Conservation (phyloP, 2,329 filamentous ascomycete species). For the Hortaea sp. region DNA sequence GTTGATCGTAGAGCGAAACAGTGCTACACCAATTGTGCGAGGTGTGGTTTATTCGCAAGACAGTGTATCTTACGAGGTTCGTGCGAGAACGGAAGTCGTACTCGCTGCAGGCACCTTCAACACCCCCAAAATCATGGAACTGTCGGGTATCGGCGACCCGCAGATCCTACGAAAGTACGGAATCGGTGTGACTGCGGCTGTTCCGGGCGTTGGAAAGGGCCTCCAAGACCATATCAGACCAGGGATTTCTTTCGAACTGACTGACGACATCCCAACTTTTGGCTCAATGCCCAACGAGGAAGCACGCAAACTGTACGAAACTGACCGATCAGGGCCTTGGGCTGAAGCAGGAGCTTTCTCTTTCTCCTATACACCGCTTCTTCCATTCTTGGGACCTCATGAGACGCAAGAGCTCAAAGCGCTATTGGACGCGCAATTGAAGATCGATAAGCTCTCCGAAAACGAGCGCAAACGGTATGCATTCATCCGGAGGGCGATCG, state of each 20-base stretch:
- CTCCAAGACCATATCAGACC: conserved; percentile 20
- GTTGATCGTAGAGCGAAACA: conserved; percentile 3
- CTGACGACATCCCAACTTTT: conserved; percentile 7
- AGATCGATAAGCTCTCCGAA: background rate
- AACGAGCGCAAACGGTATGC: conserved; percentile 6
- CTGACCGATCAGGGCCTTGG: conserved; percentile 10
- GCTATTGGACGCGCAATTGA: background rate
- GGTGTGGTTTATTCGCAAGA: conserved; percentile 4
- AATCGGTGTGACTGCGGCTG: conserved; percentile 13
- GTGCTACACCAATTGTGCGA: background rate
- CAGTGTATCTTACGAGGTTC: conserved; percentile 10
- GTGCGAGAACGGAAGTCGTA: conserved; percentile 40
- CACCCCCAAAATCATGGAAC: conserved; percentile 49
- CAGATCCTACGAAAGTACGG: conserved; percentile 20
- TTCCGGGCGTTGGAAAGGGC: conserved; percentile 18
- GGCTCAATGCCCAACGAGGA: conserved; percentile 1
- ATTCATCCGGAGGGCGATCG: conserved; percentile 8
- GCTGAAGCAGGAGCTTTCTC: conserved; percentile 6
- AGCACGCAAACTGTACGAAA: conserved; percentile 8
- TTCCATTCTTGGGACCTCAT: conserved; percentile 8
- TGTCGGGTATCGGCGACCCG: conserved; percentile 45
- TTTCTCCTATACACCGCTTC: conserved; percentile 13
- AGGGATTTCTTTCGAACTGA: conserved; percentile 12
- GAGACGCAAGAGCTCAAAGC: background rate
- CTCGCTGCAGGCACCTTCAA: conserved; percentile 47